A percentile compares a stretch with the other conserved stretches of the same genome.
Conservation (phyloP, 495 filamentous ascomycete species). For the Aspergillus ellipticus region DNA sequence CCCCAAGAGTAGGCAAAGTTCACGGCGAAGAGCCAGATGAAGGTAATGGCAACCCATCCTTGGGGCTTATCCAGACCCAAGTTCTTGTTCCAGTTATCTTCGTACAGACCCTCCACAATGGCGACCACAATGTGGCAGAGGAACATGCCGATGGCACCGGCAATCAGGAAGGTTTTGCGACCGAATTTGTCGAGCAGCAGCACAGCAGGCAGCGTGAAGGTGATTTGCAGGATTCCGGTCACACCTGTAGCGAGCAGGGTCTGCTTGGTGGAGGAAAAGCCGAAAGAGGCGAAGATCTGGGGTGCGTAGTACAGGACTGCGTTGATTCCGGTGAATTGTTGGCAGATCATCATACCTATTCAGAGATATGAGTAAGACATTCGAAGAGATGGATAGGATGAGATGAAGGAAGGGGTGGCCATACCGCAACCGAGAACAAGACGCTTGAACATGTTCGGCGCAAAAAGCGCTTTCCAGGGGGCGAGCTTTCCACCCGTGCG, state of each 20-base stretch:
- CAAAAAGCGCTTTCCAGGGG: conserved; percentile 52
- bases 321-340: conserved; percentile 64
- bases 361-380: not conserved
- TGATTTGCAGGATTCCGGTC: conserved; percentile 68
- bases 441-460: conserved; percentile 58
- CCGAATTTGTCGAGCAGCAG: conserved; percentile 70
- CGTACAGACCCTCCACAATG: conserved; percentile 34
- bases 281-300: conserved; percentile 27
- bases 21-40: conserved; percentile 41
- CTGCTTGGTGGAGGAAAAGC: conserved; percentile 39
- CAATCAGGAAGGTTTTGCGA: conserved; percentile 65
- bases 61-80: conserved; percentile 21
- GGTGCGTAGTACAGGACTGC: conserved; percentile 60
- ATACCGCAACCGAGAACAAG: conserved; percentile 51
- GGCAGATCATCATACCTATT: conserved; percentile 31
- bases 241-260: conserved; percentile 64
- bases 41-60: conserved; percentile 41
- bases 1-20: conserved; percentile 44
- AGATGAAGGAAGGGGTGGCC: not conserved
- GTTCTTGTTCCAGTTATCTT: conserved; percentile 28
- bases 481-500: conserved; percentile 50
- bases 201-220: conserved; percentile 63
- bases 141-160: conserved; percentile 69
- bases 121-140: conserved; percentile 43
- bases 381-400: not conserved